Percentiles rank a stretch among this genome's conserved stretches.
Conservation (phyloP, 2,329 filamentous ascomycete genomes). For the Rutstroemia sp. region DNA sequence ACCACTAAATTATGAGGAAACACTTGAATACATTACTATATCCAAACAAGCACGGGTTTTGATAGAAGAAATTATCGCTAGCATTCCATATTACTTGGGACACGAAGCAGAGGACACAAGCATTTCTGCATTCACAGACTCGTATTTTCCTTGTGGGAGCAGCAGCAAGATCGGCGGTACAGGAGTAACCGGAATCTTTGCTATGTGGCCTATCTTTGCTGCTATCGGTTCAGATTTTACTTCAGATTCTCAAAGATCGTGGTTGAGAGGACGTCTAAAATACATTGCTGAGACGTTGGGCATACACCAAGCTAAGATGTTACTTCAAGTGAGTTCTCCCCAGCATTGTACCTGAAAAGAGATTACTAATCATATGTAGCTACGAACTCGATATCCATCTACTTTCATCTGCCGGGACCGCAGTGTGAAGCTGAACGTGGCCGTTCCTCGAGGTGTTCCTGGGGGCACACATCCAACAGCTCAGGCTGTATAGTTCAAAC, state of each 20-base stretch:
- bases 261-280: constrained; percentile 17
- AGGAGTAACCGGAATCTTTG: constrained; percentile 17
- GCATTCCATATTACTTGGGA: constrained; percentile 52
- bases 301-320: constrained; percentile 19
- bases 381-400: constrained; percentile 2
- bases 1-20: constrained; percentile 54
- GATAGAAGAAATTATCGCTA: constrained; percentile 52
- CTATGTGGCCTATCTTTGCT: constrained; percentile 22
- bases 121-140: constrained; percentile 28
- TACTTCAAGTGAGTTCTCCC: constrained; percentile 12
- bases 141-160: constrained; percentile 45
- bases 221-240: constrained; percentile 20
- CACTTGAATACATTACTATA: constrained; percentile 50
- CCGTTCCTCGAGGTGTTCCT: no score
- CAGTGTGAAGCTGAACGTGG: no score
- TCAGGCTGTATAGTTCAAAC: no score
- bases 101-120: constrained; percentile 29
- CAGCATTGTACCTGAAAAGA: neutral
- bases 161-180: constrained; percentile 18
- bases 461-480: no score
- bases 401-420: neutral
- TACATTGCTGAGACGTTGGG: constrained; percentile 20
- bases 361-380: neutral
- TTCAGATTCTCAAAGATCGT: constrained; percentile 15
- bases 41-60: constrained; percentile 42